Conservation (phyloP, 1,284 basidiomycete species). For the Ustilago xerochloae region DNA sequence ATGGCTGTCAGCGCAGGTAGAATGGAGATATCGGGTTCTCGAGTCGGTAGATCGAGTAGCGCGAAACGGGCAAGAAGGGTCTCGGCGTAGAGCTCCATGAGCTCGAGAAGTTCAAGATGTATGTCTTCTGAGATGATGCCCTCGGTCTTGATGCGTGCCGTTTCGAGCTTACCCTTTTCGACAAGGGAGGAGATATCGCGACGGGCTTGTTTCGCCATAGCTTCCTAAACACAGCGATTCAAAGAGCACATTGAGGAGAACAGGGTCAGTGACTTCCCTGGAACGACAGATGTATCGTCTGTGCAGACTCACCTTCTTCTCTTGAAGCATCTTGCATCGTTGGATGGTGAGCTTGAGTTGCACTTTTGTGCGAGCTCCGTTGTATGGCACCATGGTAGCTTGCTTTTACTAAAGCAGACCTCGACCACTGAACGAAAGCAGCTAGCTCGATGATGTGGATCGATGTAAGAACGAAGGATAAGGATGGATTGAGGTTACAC, state of each 20-base stretch:
- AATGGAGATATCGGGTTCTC: conserved; percentile 85
- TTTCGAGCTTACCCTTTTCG: conserved; percentile 83
- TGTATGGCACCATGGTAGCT: conserved; percentile 60
- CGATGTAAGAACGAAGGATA: background rate
- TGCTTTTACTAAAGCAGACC: too few relatives aligned
- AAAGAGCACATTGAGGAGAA: background rate
- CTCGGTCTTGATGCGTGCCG: conserved; percentile 83
- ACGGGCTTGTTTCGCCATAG: conserved; percentile 84
- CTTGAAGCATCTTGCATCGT: conserved; percentile 85
- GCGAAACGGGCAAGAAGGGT: conserved; percentile 91
- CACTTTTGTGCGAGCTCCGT: conserved; percentile 59
- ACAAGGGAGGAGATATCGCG: conserved; percentile 82
- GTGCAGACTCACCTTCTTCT: conserved; percentile 77
- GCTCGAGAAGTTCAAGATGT: conserved; percentile 74
- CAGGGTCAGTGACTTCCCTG: background rate
- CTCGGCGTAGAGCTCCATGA: conserved; percentile 93
- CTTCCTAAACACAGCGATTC: conserved; percentile 74
- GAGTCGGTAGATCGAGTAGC: conserved; percentile 80
- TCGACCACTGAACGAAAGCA: too few relatives aligned
- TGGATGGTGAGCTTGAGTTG: conserved; percentile 84
- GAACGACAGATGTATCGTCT: background rate
- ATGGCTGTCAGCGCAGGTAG: conserved; percentile 80
- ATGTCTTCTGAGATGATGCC: conserved; percentile 83
- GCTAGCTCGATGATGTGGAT: conserved; percentile 1
- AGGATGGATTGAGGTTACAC: background rate